A percentile compares a stretch with the other conserved stretches of the same genome.
Evolutionary conservation across 495 filamentous ascomycete genomes (phyloP).

Genomic region (Gamarada debralockiae): DNA sequence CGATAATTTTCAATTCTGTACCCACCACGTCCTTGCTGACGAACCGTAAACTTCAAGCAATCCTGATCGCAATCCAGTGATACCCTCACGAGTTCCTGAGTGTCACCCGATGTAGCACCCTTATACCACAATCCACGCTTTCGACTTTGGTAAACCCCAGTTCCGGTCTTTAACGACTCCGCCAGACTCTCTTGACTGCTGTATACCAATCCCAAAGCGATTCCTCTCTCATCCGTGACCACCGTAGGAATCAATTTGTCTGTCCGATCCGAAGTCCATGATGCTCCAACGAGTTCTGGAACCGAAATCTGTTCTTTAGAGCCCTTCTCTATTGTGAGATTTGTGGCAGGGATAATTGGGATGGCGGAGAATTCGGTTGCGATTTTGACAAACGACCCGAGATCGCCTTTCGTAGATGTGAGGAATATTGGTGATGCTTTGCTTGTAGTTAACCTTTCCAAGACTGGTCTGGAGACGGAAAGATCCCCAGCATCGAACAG

Average conservation of each 20-base stretch:
- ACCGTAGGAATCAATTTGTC: slow-evolving; percentile 85
- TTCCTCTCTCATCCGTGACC: slow-evolving; percentile 83
- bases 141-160: slow-evolving; percentile 91
- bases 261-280: slow-evolving; percentile 72
- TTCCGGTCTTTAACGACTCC: slow-evolving; percentile 81
- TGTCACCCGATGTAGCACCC: slow-evolving; percentile 88
- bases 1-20: slow-evolving; percentile 14
- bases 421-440: slow-evolving; percentile 44
- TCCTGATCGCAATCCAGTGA: slow-evolving; percentile 90
- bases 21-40: slow-evolving; percentile 73
- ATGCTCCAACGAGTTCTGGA: slow-evolving; percentile 62
- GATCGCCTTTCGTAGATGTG: slow-evolving; percentile 37
- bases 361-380: slow-evolving; percentile 57
- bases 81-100: slow-evolving; percentile 81
- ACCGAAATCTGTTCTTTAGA: slow-evolving; percentile 57
- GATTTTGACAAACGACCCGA: slow-evolving; percentile 48
- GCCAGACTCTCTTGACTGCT: slow-evolving; percentile 86
- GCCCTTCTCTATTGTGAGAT: slow-evolving; percentile 58
- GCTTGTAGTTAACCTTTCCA: slow-evolving; percentile 38
- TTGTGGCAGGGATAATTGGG: slow-evolving; percentile 69
- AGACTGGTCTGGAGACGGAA: slow-evolving; percentile 31
- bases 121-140: slow-evolving; percentile 97
- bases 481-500: slow-evolving; percentile 14
- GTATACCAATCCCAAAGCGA: slow-evolving; percentile 86
- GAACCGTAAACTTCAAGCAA: slow-evolving; percentile 83